These are phyloP conservation scores for Chaetomiaceae sp. DNA, from an alignment of 2,329 filamentous ascomycete species.

Conservation along the genomic window DNA sequence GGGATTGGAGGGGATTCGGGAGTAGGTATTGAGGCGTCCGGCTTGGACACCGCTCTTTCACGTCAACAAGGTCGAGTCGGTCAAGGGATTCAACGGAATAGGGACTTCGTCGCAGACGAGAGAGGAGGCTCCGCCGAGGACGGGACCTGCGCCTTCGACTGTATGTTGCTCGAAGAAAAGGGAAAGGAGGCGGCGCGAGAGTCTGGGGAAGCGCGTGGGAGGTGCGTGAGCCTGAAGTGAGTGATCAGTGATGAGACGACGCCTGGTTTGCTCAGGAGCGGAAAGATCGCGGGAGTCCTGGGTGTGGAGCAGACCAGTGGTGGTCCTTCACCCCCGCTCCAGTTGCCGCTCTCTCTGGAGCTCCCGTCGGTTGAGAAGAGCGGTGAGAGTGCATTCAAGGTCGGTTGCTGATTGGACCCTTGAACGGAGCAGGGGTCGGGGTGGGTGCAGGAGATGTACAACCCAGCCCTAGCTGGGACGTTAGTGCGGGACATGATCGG, in stretches of 20 bases:
- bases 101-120: conserved; percentile 2
- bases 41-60: conserved; percentile 42
- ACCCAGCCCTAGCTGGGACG: too few relatives aligned
- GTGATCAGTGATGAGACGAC: conserved; percentile 16
- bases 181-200: conserved; percentile 9
- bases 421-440: too few relatives aligned
- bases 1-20: conserved; percentile 39
- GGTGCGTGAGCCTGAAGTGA: too few relatives aligned
- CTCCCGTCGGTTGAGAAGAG: conserved; percentile 26
- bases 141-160: conserved; percentile 8
- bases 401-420: conserved; percentile 24
- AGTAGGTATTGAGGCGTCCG: conserved; percentile 43
- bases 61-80: conserved; percentile 30
- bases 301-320: not conserved
- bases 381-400: conserved; percentile 28
- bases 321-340: conserved; percentile 12
- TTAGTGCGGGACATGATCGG: too few relatives aligned
- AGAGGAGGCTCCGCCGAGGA: conserved; percentile 7
- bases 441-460: too few relatives aligned
- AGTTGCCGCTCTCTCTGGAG: conserved; percentile 16
- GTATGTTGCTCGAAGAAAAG: conserved; percentile 3
- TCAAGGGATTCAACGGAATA: conserved; percentile 32
- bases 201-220: conserved; percentile 15
- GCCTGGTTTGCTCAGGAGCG: conserved; percentile 4
- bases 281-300: conserved; percentile 10